Evolutionary conservation across 345 rosid genomes (phyloP).

Genomic region (Triadica sebifera): DNA sequence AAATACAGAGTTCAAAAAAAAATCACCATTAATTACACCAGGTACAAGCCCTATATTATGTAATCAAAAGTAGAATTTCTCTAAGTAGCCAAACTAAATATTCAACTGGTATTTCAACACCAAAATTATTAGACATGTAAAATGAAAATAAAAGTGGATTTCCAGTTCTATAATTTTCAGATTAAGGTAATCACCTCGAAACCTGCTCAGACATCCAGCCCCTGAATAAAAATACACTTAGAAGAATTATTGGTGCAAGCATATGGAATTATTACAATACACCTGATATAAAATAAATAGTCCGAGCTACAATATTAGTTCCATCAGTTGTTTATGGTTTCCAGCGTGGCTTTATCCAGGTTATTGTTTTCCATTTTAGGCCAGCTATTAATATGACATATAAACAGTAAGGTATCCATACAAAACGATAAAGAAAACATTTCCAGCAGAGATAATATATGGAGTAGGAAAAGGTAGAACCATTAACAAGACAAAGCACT

Average conservation of each 20-base stretch:
- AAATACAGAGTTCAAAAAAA: background rate
- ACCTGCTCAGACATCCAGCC: too few species aligned
- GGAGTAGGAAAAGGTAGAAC: background rate
- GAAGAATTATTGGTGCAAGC: too few species aligned
- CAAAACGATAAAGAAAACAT: background rate
- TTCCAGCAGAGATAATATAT: background rate
- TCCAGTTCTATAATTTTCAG: background rate
- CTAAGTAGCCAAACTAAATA: background rate
- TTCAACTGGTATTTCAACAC: background rate
- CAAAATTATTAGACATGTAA: background rate
- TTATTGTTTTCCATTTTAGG: background rate
- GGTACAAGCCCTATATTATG: background rate
- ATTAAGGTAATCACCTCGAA: background rate
- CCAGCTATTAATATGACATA: background rate
- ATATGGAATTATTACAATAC: too few species aligned
- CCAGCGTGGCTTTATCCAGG: background rate
- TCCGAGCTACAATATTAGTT: background rate
- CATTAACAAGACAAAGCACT: background rate
- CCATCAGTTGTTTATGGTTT: background rate
- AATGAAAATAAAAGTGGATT: background rate
- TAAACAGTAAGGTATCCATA: background rate
- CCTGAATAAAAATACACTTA: too few species aligned
- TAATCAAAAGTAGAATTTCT: background rate
- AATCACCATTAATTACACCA: background rate
- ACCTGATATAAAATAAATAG: background rate